Evolutionary conservation across 2,329 filamentous ascomycete species (phyloP).

Genomic region (Coniochaeta sp.): DNA sequence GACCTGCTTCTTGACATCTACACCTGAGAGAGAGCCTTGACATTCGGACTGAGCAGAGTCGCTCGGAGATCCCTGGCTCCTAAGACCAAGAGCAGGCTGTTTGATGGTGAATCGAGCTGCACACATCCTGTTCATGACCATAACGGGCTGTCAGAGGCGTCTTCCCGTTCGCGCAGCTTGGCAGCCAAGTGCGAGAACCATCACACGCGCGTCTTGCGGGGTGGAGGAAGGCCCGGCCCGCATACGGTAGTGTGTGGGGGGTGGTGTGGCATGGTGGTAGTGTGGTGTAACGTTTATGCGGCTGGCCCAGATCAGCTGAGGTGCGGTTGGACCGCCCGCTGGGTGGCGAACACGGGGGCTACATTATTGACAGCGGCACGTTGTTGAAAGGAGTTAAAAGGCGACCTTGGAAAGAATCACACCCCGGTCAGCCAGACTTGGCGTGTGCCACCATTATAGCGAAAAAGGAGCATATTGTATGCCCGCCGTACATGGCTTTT

Average conservation of each 20-base stretch:
- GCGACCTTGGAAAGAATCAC: neutral
- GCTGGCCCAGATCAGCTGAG: neutral
- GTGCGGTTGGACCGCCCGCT: neutral
- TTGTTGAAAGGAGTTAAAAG: neutral
- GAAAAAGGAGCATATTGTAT: neutral
- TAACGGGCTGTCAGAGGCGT: neutral
- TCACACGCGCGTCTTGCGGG: neutral
- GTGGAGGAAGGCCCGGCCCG: neutral
- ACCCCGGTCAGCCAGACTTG: neutral
- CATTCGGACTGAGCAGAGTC: neutral
- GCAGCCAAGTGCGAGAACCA: neutral
- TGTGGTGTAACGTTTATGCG: neutral
- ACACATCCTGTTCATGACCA: neutral
- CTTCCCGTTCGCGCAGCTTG: neutral
- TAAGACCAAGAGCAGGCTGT: neutral
- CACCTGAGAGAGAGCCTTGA: slow-evolving; percentile 5
- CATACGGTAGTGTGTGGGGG: neutral
- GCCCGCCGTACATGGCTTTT: neutral
- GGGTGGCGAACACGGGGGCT: no score
- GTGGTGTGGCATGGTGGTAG: neutral
- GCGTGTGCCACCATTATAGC: neutral
- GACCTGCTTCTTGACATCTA: slow-evolving; percentile 63
- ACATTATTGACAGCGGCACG: neutral
- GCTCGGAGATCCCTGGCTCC: neutral
- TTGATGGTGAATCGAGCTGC: neutral